Evolutionary conservation across 371 early-diverging fungal species (phyloP).

Genomic region (Coemansia sp.): DNA sequence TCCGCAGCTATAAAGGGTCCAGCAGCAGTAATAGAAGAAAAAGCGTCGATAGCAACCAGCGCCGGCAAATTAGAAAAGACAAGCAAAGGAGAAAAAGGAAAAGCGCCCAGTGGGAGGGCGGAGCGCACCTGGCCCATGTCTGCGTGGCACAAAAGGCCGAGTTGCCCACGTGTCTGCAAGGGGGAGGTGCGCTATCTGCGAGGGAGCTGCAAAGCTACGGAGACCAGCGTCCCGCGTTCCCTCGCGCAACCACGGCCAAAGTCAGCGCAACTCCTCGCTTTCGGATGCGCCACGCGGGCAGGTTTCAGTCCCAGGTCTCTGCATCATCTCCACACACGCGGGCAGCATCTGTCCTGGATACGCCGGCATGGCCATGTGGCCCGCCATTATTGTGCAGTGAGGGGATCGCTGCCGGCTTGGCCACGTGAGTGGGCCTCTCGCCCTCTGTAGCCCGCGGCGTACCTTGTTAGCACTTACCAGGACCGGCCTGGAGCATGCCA

Average conservation of each 20-base stretch:
- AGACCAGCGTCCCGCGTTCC: background rate
- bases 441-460: too few relatives aligned
- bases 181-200: background rate
- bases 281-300: slow-evolving; percentile 1
- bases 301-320: slow-evolving; percentile 1
- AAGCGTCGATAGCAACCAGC: slow-evolving; percentile 2
- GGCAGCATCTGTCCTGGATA: background rate
- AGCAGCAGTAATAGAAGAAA: slow-evolving; percentile 2
- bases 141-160: slow-evolving; percentile 5
- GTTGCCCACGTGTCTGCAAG: slow-evolving; percentile 4
- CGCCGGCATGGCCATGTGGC: background rate
- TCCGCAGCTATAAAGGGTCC: background rate
- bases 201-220: background rate
- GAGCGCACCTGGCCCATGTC: background rate
- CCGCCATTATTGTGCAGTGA: background rate
- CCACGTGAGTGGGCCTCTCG: background rate
- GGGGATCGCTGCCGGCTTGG: background rate
- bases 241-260: background rate
- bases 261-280: background rate
- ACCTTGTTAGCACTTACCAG: background rate
- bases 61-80: slow-evolving; percentile 3
- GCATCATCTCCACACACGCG: slow-evolving; percentile 1
- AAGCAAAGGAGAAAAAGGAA: background rate
- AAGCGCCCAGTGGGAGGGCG: background rate
- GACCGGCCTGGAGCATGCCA: background rate